These are phyloP conservation scores for Agrocybe chaxingu DNA, from an alignment of 768 basidiomycete species.

Conservation along the genomic window DNA sequence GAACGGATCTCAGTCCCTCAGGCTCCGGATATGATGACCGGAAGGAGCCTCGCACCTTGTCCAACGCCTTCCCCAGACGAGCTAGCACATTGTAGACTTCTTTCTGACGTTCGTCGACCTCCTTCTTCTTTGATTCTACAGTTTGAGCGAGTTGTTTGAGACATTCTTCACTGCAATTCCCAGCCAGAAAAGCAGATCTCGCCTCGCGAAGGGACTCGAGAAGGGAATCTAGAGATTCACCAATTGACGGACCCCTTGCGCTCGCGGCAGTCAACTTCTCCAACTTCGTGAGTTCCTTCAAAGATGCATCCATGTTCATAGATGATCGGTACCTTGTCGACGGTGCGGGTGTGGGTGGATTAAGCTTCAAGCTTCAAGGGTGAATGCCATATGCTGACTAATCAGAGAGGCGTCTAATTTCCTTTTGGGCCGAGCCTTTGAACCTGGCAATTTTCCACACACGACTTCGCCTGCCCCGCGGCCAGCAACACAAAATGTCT, in stretches of 20 bases:
- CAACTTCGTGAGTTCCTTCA: constrained; percentile 79
- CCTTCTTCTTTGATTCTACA: constrained; percentile 74
- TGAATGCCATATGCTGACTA: constrained; percentile 1
- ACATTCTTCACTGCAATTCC: constrained; percentile 45
- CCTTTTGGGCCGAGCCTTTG: not conserved
- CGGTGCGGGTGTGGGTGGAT: no score
- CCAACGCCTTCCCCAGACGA: constrained; percentile 80
- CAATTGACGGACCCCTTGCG: constrained; percentile 52
- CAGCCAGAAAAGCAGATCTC: constrained; percentile 48
- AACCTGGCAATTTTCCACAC: constrained; percentile 4
- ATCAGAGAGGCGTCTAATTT: not conserved
- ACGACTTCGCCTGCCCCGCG: constrained; percentile 1
- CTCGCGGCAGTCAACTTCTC: constrained; percentile 58
- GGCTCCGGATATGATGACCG: not conserved
- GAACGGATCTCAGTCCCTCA: constrained; percentile 1
- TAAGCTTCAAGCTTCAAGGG: no score
- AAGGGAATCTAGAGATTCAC: constrained; percentile 62
- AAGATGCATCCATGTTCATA: constrained; percentile 59
- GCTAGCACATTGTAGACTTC: constrained; percentile 78
- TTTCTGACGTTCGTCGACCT: constrained; percentile 85
- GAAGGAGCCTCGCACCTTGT: constrained; percentile 62
- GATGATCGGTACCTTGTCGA: no score
- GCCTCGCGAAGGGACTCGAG: constrained; percentile 54
- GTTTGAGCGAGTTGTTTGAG: constrained; percentile 50
- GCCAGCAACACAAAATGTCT: constrained; percentile 39